Evolutionary conservation across 225 moss, liverwort and hornwort genomes (phyloP), one percentile per base, ranked within the genome.

Genomic region (Bryum argenteum): DNA sequence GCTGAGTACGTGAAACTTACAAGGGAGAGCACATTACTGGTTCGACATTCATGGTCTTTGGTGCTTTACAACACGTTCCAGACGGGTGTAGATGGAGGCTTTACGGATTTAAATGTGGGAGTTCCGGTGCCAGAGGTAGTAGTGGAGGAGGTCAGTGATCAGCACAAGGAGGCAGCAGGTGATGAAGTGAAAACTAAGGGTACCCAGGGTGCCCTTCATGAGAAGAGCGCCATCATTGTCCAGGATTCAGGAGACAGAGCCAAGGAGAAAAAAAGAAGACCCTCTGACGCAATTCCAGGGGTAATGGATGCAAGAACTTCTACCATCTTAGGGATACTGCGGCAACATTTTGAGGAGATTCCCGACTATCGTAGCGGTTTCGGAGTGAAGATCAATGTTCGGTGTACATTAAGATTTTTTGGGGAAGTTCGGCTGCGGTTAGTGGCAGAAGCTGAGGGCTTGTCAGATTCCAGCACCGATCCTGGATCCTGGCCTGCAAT

Each of bases 1-100:
- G 73, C 91, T 52, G 86, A 91, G 16, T 94, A 89, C 47, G 78
- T 98, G 19, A 87, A 85, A 66, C 58, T 98, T 44, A 83, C 80
- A 38, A 91, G 97, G 74, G 85, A 83, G 28, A 92, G 75, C 69
- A 83, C 84, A 62, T 75, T 91, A 41, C 76, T 94, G 48, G 88
- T 94, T 59, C 94, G 90, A 57, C 97, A 94, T 70, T 91, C 94
- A 9, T 98, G 97, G 97, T 94, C 97, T 44, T 79, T 98, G 67
- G 91, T 98, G 9, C 76, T 98, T 58, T 97, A 92, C 80, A 90
- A 84, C 76, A 83, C 87, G n/a, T 88, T 90, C 62, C 85, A 83
- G 82, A 66, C 82, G 55, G 86, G 86, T 63, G 76, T 67, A 12
- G 76, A 78, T 73, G 87, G 87, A 75, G 78, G 67, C 33, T 87